These are phyloP conservation scores for Diplodia sapinea DNA, from an alignment of 2,329 filamentous ascomycete genomes.

Conservation along the genomic window DNA sequence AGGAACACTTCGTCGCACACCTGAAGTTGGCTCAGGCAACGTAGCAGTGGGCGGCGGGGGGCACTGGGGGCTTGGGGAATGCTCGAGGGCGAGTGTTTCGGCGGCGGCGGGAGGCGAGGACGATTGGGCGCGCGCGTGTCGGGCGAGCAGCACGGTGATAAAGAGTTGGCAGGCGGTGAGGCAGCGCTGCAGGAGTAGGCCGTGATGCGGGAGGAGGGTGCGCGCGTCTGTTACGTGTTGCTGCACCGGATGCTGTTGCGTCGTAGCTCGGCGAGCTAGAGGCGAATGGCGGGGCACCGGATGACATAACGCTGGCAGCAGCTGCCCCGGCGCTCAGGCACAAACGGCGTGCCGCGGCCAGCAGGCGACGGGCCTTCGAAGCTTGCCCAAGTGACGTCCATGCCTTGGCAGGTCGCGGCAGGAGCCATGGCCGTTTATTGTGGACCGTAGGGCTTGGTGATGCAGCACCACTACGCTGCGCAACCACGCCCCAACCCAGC, in stretches of 20 bases:
- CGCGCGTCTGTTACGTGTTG: constrained; percentile 25
- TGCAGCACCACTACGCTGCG: constrained; percentile 15
- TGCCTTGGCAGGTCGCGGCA: constrained; percentile 16
- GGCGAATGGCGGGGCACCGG: constrained; percentile 18
- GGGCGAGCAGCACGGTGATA: constrained; percentile 13
- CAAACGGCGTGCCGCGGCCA: not conserved
- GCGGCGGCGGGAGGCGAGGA: constrained; percentile 17
- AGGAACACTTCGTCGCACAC: constrained; percentile 34
- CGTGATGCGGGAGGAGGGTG: constrained; percentile 10
- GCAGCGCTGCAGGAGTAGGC: not conserved
- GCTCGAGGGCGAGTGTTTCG: constrained; percentile 30
- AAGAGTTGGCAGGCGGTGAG: constrained; percentile 15
- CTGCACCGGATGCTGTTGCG: constrained; percentile 6
- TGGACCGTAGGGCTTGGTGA: constrained; percentile 23
- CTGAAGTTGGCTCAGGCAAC: constrained; percentile 10
- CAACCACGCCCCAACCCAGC: not conserved
- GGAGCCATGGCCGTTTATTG: constrained; percentile 14
- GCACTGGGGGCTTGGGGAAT: constrained; percentile 23
- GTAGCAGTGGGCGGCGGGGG: constrained; percentile 23
- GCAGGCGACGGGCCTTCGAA: not conserved
- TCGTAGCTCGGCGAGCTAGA: not conserved
- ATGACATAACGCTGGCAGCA: constrained; percentile 2
- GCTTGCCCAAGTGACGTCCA: constrained; percentile 11
- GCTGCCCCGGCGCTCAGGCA: constrained; percentile 7
- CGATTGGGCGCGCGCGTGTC: not conserved